These are phyloP conservation scores for Anthoceros angustus DNA, from an alignment of 225 moss, liverwort and hornwort species.

Conservation along the genomic window DNA sequence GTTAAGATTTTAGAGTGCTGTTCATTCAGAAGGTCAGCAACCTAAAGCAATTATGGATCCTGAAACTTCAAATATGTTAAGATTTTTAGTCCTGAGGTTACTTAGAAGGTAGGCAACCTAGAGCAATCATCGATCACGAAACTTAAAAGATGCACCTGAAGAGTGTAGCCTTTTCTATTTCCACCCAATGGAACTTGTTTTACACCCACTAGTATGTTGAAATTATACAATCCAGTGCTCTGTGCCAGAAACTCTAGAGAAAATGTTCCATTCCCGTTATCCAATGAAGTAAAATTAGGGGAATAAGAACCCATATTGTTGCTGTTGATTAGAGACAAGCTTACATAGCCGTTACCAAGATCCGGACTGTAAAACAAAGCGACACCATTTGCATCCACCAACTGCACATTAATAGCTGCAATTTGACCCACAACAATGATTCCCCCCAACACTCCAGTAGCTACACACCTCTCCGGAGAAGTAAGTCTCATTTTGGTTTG, in stretches of 20 bases:
- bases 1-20: no score
- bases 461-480: conserved; percentile 22
- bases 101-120: no score
- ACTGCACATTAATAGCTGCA: conserved; percentile 22
- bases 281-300: conserved; percentile 8
- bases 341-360: conserved; percentile 25
- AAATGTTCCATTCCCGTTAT: conserved; percentile 37
- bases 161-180: conserved; percentile 15
- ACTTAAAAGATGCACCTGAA: conserved; percentile 23
- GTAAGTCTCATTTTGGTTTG: conserved; percentile 10
- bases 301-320: conserved; percentile 20
- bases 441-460: conserved; percentile 38
- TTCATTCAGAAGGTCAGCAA: no score
- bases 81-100: no score
- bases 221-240: conserved; percentile 21
- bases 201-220: conserved; percentile 22
- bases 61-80: no score
- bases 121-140: background rate
- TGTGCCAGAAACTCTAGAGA: conserved; percentile 19
- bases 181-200: conserved; percentile 21
- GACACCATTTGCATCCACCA: conserved; percentile 27
- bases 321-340: conserved; percentile 14
- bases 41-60: no score
- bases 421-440: conserved; percentile 29
- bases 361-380: conserved; percentile 25